Percentiles rank a stretch among this genome's conserved stretches.
Conservation (phyloP, 2,329 filamentous ascomycete species). For the Ascomycota sp. region DNA sequence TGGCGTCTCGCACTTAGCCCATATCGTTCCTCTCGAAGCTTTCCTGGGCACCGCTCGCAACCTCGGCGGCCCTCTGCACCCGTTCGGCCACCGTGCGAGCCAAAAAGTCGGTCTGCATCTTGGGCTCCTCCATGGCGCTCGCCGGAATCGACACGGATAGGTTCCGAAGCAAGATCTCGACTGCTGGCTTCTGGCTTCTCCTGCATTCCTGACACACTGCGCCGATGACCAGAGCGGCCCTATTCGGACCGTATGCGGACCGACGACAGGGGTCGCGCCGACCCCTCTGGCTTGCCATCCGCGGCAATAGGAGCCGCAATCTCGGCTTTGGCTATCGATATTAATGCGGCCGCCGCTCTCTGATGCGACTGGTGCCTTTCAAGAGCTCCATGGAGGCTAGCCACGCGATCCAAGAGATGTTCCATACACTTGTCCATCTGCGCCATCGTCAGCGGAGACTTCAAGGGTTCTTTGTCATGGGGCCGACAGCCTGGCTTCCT, state of each 20-base stretch:
- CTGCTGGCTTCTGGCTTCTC: slow-evolving; percentile 18
- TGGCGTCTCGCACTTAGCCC: slow-evolving; percentile 24
- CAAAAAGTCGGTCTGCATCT: slow-evolving; percentile 11
- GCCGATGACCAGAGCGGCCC: no score
- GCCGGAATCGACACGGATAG: slow-evolving; percentile 22
- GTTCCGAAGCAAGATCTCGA: slow-evolving; percentile 26
- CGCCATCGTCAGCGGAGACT: neutral
- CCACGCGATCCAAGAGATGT: neutral
- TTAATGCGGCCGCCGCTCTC: neutral
- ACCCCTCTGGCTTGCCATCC: neutral
- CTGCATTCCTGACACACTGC: no score
- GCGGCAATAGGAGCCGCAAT: neutral
- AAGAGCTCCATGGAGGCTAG: neutral
- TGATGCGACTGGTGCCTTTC: neutral
- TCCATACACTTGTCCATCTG: neutral
- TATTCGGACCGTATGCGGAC: no score
- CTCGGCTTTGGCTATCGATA: neutral
- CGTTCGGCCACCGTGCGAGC: slow-evolving; percentile 18
- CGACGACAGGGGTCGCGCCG: no score
- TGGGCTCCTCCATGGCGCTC: slow-evolving; percentile 8
- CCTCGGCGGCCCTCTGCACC: slow-evolving; percentile 19
- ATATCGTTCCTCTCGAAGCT: slow-evolving; percentile 24
- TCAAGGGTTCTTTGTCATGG: no score
- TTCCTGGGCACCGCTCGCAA: slow-evolving; percentile 24
- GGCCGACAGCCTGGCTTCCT: no score